Conservation (phyloP, 169 alveolate genomes). For the Cryptosporidium muris region DNA sequence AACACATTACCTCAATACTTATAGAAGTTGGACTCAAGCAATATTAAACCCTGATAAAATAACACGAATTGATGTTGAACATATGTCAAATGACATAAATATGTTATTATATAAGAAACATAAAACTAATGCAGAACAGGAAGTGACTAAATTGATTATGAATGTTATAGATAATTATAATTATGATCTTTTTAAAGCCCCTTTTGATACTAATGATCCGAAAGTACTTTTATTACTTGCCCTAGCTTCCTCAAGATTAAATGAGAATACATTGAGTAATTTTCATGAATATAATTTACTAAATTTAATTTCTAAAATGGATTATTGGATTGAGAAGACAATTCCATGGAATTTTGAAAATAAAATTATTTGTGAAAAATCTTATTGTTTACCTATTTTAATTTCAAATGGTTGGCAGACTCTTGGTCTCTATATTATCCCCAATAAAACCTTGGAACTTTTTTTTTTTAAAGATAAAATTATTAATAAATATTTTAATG, state of each 20-base stretch:
- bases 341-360: constrained; percentile 23
- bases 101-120: background rate
- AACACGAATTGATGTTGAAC: no score
- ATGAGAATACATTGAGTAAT: background rate
- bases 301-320: constrained; percentile 23
- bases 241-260: constrained; percentile 25
- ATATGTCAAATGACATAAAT: constrained; percentile 8
- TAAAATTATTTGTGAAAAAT: background rate
- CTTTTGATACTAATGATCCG: constrained; percentile 27
- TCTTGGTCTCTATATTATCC: constrained; percentile 27
- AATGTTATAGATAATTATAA: constrained; percentile 6
- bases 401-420: constrained; percentile 52
- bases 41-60: no score
- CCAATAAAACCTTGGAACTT: background rate
- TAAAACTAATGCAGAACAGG: constrained; percentile 15
- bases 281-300: background rate
- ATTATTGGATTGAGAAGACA: constrained; percentile 19
- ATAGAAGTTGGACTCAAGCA: no score
- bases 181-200: constrained; percentile 21
- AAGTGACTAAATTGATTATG: constrained; percentile 9
- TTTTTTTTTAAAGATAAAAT: background rate
- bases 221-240: constrained; percentile 6
- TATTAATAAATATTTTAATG: no score
- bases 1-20: no score
- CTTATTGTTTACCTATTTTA: constrained; percentile 7